Conservation (phyloP, 1,284 basidiomycete genomes). For the Naganishia liquefaciens region DNA sequence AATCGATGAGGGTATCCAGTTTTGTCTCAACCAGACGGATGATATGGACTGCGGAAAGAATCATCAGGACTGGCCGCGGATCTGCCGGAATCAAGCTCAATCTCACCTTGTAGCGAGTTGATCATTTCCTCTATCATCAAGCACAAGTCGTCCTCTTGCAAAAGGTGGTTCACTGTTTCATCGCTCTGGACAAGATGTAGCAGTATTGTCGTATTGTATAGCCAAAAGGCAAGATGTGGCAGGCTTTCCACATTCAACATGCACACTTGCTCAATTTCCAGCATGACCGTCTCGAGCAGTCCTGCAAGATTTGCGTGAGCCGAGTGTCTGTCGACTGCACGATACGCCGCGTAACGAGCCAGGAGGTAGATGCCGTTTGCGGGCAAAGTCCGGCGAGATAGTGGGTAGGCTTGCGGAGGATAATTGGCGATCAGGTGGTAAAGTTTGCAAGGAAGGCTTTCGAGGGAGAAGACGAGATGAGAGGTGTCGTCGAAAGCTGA, state of each 20-base stretch:
- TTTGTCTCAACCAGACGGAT: constrained; percentile 87
- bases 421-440: constrained; percentile 74
- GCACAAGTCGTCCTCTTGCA: constrained; percentile 72
- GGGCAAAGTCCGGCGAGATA: constrained; percentile 69
- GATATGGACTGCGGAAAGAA: constrained; percentile 72
- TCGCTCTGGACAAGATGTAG: constrained; percentile 88
- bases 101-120: constrained; percentile 85
- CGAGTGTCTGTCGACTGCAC: constrained; percentile 66
- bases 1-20: constrained; percentile 83
- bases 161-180: constrained; percentile 68
- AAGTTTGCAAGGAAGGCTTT: constrained; percentile 72
- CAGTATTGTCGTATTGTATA: constrained; percentile 86
- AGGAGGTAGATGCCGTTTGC: constrained; percentile 80
- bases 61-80: background rate
- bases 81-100: constrained; percentile 4
- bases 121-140: constrained; percentile 67
- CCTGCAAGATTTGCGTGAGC: constrained; percentile 65
- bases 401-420: constrained; percentile 57
- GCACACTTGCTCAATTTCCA: constrained; percentile 85
- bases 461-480: constrained; percentile 88
- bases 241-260: constrained; percentile 77
- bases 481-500: constrained; percentile 62
- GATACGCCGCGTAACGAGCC: constrained; percentile 80
- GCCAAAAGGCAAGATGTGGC: constrained; percentile 86
- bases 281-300: constrained; percentile 82